These are phyloP conservation scores for Neodidymelliopsis sp. DNA, from an alignment of 2,329 filamentous ascomycete genomes.

Conservation along the genomic window DNA sequence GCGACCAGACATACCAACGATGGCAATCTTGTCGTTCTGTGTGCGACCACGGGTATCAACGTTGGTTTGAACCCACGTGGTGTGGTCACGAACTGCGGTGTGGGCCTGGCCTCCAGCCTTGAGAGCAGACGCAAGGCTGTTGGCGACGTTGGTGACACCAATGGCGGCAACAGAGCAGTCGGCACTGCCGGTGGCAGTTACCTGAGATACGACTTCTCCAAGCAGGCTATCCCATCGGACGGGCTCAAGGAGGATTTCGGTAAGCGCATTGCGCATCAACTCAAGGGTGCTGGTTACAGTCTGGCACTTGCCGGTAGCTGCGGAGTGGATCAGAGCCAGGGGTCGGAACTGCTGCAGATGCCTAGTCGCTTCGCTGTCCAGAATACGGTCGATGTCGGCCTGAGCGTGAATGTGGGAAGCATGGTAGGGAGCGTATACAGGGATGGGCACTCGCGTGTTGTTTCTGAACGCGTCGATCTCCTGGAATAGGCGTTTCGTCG, in stretches of 20 bases:
- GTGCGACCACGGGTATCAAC: conserved; percentile 52
- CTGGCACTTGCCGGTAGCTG: conserved; percentile 55
- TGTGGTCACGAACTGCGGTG: conserved; percentile 54
- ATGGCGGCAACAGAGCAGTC: conserved; percentile 58
- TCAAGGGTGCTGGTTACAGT: conserved; percentile 56
- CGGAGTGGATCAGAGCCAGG: conserved; percentile 56
- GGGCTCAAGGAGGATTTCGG: conserved; percentile 56
- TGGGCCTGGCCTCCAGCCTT: conserved; percentile 59
- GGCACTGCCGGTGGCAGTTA: conserved; percentile 51
- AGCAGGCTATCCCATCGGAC: conserved; percentile 60
- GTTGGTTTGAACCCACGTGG: conserved; percentile 50
- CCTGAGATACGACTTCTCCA: conserved; percentile 57
- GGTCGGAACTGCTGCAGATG: conserved; percentile 54
- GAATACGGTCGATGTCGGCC: conserved; percentile 60
- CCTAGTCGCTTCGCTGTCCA: conserved; percentile 51
- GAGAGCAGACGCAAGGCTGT: conserved; percentile 62
- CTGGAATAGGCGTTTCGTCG: conserved; percentile 60
- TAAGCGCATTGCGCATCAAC: conserved; percentile 53
- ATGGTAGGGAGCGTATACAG: conserved; percentile 67
- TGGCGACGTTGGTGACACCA: conserved; percentile 62
- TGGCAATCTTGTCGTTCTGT: conserved; percentile 76
- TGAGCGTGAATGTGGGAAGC: conserved; percentile 62
- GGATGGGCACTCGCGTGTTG: conserved; percentile 60
- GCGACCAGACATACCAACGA: conserved; percentile 82
- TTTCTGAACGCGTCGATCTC: conserved; percentile 58